Evolutionary conservation across 2,329 filamentous ascomycete species (phyloP).

Genomic region (Xylariaceae sp.): DNA sequence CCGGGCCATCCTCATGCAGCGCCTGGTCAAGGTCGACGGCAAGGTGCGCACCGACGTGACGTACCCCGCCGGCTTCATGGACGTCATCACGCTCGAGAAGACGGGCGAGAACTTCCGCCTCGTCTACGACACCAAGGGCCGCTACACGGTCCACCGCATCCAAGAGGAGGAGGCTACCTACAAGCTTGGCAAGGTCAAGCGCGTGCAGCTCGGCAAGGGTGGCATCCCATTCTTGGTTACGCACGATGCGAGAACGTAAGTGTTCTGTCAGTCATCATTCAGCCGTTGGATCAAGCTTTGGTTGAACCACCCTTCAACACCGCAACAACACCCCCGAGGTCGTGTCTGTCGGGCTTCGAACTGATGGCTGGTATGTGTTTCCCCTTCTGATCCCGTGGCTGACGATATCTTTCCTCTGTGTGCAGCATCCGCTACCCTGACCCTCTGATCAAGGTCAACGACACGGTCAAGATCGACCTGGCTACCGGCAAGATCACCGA

Average conservation of each 20-base stretch:
- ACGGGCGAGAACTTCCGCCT: slow-evolving; percentile 99
- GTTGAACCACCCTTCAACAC: slow-evolving; percentile 50
- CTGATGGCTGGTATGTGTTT: slow-evolving; percentile 54
- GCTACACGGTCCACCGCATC: slow-evolving; percentile 99
- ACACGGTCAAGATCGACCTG: slow-evolving; percentile 99
- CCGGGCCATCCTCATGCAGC: slow-evolving; percentile 98
- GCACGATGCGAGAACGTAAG: slow-evolving; percentile 99
- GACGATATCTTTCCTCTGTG: slow-evolving; percentile 30
- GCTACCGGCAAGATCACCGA: slow-evolving; percentile 96
- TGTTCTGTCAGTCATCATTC: slow-evolving; percentile 92
- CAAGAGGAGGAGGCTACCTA: slow-evolving; percentile 98
- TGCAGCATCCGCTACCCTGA: slow-evolving; percentile 97
- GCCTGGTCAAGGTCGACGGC: slow-evolving; percentile 98
- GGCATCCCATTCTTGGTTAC: slow-evolving; percentile 99
- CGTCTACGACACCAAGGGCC: slow-evolving; percentile 99
- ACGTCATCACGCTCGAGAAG: slow-evolving; percentile 99
- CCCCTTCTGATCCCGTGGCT: slow-evolving; percentile 35
- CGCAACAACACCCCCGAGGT: slow-evolving; percentile 8
- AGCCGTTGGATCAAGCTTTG: slow-evolving; percentile 99
- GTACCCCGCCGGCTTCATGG: slow-evolving; percentile 98
- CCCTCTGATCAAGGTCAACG: slow-evolving; percentile 98
- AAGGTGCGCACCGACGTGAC: slow-evolving; percentile 99
- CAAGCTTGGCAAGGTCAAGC: slow-evolving; percentile 99
- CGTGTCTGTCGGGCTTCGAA: slow-evolving; percentile 38
- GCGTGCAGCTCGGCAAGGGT: slow-evolving; percentile 97